Evolutionary conservation across 2,329 filamentous ascomycete genomes (phyloP).

Genomic region (Fusarium pseudoanthophilum): DNA sequence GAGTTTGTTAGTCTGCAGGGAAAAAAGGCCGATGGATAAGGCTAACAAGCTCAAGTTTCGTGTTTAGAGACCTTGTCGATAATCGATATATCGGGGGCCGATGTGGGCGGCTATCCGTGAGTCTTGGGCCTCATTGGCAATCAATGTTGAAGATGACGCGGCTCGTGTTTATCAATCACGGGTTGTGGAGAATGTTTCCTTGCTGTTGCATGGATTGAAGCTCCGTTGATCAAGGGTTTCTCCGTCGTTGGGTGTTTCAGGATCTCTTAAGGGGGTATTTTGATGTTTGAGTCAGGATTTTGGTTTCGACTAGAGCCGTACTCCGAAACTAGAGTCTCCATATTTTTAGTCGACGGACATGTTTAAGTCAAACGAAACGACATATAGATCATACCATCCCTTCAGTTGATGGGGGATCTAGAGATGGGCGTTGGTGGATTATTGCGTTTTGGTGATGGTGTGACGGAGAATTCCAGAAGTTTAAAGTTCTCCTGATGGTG

Average conservation of each 20-base stretch:
- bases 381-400: conserved; percentile 11
- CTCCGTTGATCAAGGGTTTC: conserved; percentile 13
- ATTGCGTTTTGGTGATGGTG: conserved; percentile 23
- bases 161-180: conserved; percentile 32
- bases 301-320: conserved; percentile 27
- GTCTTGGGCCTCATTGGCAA: conserved; percentile 10
- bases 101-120: conserved; percentile 3
- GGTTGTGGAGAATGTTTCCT: conserved; percentile 37
- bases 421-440: conserved; percentile 10
- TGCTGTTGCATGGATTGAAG: conserved; percentile 17
- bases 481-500: conserved; percentile 9
- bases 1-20: background rate
- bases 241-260: conserved; percentile 41
- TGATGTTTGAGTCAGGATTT: conserved; percentile 17
- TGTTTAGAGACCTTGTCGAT: conserved; percentile 20
- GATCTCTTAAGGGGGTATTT: conserved; percentile 27
- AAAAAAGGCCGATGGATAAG: conserved; percentile 22
- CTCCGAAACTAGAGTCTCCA: conserved; percentile 17
- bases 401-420: background rate
- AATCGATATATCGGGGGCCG: conserved; percentile 4
- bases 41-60: conserved; percentile 36
- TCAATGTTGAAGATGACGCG: conserved; percentile 37
- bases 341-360: conserved; percentile 1
- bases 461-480: conserved; percentile 14
- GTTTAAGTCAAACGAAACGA: conserved; percentile 13